Conservation (phyloP, 225 moss, liverwort and hornwort species). For the Sphagnum contortum region DNA sequence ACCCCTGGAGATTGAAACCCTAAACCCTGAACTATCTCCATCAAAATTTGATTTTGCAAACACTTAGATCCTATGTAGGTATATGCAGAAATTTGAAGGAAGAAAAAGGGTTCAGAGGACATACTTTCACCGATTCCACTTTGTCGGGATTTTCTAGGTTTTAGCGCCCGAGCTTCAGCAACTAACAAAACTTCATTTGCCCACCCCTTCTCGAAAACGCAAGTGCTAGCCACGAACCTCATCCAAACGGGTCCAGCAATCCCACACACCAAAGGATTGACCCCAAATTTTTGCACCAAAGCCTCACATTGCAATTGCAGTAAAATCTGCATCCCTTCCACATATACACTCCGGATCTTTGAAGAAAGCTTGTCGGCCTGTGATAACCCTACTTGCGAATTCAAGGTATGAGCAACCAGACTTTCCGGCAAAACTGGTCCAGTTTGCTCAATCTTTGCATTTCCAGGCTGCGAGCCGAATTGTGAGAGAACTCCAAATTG, state of each 20-base stretch:
- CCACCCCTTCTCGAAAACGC: conserved; percentile 77
- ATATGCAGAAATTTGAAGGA: too few relatives aligned
- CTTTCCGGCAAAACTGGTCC: neutral
- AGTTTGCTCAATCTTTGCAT: neutral
- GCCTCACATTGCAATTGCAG: conserved; percentile 84
- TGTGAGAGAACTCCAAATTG: conserved; percentile 16
- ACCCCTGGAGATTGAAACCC: too few relatives aligned
- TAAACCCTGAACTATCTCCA: too few relatives aligned
- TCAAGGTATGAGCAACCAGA: neutral
- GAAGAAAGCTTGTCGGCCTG: conserved; percentile 29
- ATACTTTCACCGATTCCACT: neutral
- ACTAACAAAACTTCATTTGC: conserved; percentile 68
- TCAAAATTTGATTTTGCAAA: too few relatives aligned
- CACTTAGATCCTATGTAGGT: too few relatives aligned
- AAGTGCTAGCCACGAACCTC: conserved; percentile 64
- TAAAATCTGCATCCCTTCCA: conserved; percentile 68
- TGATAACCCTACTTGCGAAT: conserved; percentile 18
- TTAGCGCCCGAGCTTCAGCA: conserved; percentile 36
- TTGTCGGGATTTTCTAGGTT: too few relatives aligned
- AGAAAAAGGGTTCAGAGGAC: too few relatives aligned
- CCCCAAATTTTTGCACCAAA: conserved; percentile 63
- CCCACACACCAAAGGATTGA: conserved; percentile 73
- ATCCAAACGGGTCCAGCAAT: conserved; percentile 83
- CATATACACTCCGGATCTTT: conserved; percentile 60
- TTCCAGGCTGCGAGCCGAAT: conserved; percentile 17